Percentiles rank a stretch among this genome's conserved stretches.
Evolutionary conservation across 305 asterid species (phyloP).

Genomic region (Fraxinus albicans): DNA sequence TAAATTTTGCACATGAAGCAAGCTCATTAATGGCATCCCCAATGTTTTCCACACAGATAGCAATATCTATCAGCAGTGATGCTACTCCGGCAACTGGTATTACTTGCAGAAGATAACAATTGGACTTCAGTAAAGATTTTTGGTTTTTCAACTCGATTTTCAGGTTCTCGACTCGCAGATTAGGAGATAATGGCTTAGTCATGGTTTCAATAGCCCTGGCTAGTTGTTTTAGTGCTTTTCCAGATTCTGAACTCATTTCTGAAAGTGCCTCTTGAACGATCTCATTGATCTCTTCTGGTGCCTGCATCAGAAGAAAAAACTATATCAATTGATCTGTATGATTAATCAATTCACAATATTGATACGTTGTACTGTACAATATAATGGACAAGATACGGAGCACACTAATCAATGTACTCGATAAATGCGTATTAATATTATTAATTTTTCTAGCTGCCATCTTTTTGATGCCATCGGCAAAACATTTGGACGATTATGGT

Average conservation of each 20-base stretch:
- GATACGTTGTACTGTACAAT: not conserved
- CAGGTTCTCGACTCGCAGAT: constrained; percentile 17
- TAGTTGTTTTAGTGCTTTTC: constrained; percentile 36
- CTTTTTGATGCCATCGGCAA: not conserved
- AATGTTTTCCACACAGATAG: not conserved
- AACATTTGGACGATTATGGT: not conserved
- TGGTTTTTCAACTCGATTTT: constrained; percentile 26
- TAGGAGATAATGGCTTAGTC: constrained; percentile 26
- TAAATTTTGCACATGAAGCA: constrained; percentile 11
- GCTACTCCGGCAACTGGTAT: constrained; percentile 33
- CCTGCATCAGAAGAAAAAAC: constrained; percentile 12
- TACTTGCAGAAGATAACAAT: constrained; percentile 19
- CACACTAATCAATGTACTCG: not conserved
- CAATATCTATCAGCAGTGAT: constrained; percentile 7
- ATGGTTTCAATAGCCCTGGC: constrained; percentile 26
- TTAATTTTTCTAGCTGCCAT: not conserved
- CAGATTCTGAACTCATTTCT: constrained; percentile 34
- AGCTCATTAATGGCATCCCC: constrained; percentile 11
- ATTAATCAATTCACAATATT: not conserved
- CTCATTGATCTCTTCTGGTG: constrained; percentile 12
- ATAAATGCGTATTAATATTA: not conserved
- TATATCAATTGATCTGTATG: not conserved
- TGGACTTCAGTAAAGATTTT: constrained; percentile 23
- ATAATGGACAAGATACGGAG: not conserved
- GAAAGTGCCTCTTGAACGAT: constrained; percentile 24